Percentiles rank a stretch among this genome's conserved stretches.
These are phyloP conservation scores for Apiotrichum mycotoxinovorans DNA, from an alignment of 1,284 basidiomycete species.

Conservation along the genomic window DNA sequence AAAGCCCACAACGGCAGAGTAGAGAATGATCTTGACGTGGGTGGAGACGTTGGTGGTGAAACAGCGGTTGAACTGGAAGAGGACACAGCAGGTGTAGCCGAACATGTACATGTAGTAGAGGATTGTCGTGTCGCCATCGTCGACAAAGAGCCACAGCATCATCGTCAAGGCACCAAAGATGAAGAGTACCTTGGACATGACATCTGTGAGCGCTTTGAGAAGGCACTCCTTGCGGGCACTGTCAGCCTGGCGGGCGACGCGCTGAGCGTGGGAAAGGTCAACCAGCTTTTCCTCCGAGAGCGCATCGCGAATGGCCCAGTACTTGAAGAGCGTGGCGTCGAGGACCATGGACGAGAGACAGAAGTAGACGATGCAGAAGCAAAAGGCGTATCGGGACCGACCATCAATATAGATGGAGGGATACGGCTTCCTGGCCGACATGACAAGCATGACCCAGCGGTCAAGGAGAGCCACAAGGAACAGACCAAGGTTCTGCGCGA, in stretches of 20 bases:
- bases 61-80: conserved; percentile 17
- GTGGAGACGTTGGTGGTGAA: conserved; percentile 13
- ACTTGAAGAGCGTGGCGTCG: conserved; percentile 13
- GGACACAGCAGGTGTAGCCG: conserved; percentile 12
- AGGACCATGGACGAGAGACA: conserved; percentile 11
- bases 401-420: conserved; percentile 8
- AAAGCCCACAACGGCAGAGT: conserved; percentile 3
- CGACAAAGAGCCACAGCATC: conserved; percentile 13
- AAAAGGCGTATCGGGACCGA: conserved; percentile 14
- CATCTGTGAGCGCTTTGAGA: conserved; percentile 3
- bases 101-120: conserved; percentile 13
- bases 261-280: conserved; percentile 9
- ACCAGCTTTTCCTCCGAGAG: conserved; percentile 11
- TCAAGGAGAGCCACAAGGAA: conserved; percentile 19
- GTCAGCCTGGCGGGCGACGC: conserved; percentile 4
- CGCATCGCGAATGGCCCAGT: conserved; percentile 13
- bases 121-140: conserved; percentile 6
- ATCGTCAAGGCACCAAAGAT: conserved; percentile 9
- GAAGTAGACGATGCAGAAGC: conserved; percentile 17
- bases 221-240: neutral
- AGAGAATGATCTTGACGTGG: conserved; percentile 12
- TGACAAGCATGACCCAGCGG: conserved; percentile 15
- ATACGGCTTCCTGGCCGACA: conserved; percentile 8
- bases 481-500: conserved; percentile 11
- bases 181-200: conserved; percentile 10